Evolutionary conservation across 805 yeast genomes (phyloP), one percentile per base, ranked within the genome.

Genomic region (Saccharomyces jurei): DNA sequence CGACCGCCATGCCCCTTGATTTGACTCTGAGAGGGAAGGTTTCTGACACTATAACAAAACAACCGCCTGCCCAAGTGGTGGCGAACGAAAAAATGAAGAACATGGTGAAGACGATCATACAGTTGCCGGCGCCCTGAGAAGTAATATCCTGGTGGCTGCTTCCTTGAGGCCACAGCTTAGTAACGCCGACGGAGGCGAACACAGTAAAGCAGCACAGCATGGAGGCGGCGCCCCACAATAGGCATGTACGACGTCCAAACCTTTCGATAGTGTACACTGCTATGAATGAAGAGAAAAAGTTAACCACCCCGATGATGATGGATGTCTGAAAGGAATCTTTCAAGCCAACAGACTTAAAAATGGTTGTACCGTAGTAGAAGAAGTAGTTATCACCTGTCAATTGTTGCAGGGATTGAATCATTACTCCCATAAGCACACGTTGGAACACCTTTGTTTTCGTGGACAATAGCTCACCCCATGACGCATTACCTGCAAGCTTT

Each of bases 331-430:
- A 25, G 4, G 26, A 25, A 4, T 25, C 26, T 4, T 25, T 25
- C 4, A 25, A 63, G 64, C 86, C 86, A 54, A 81, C 83, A 61
- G 84, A 78, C 63, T 78, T 68, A 77, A 81, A 81, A 61, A 81
- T 74, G 46, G 82, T 77, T 52, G 84, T 81, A 68, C 84, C 84
- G 60, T 81, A 81, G 73, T 81, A 81, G 77, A 81, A 81, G 75
- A 81, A 81, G 66, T 80, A 81, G 76, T 82, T 82, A 69, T 76
- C 74, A 75, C 86, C 86, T 50, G 84, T 79, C 64, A 82, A 73
- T 69, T 83, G 88, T 71, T 83, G 87, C 71, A 83, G 74, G 26
- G 26, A 25, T 25, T 25, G 26, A 4, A 25, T 25, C 26, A 25
- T 25, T 25, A 25, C 26, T 25, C 87, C 87, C 69, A 80, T 74